Base-by-base conservation (phyloP, 1,139 yeast species). In the Waltiozyma sp. region DNA sequence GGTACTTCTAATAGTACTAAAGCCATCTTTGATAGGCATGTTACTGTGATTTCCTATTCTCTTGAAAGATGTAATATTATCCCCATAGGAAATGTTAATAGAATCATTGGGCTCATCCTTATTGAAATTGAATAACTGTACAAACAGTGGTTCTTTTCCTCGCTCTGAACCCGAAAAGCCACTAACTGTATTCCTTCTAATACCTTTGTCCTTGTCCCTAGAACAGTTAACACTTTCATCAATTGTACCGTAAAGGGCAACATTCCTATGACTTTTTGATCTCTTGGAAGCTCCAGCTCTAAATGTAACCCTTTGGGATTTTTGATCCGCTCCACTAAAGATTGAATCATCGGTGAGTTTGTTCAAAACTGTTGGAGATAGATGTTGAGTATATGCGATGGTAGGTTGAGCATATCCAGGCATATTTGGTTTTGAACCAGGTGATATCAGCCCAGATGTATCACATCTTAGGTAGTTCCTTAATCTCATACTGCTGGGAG, bases 341-440 rank as follows among this genome's bases (percentile, higher is more conserved):
- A 31, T 14, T 4, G 34, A 31, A 31, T 31, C 34, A 10, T 31
- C 34, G 4, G 34, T 31, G 18, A 31, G 34, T 15, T 31, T 31
- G 34, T 31, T 31, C 34, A 31, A 31, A 31, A 31, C 34, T 6
- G 34, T 31, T n/a, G 34, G 23, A 6, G 38, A 21, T 13, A 19
- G 18, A 21, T 41, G 43, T 16, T 40, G 40, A 4, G 38, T 19
- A 19, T 36, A 43, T 6, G 45, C 35, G 8, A 43, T 23, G 2
- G 45, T 43, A 6, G 43, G 41, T 24, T 41, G 43, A 2, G 45
- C 45, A 38, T 43, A 43, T n/a, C 41, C 23, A 34, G 45, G 45
- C 11, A 37, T 7, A 15, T 31, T 31, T 14, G 34, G 9, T 5
- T 31, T 31, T 31, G 18, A 31, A n/a, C 18, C 9, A 10, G 34